Base-by-base conservation (phyloP, 352 stramenopile genomes). In the Phytopythium montanum region DNA sequence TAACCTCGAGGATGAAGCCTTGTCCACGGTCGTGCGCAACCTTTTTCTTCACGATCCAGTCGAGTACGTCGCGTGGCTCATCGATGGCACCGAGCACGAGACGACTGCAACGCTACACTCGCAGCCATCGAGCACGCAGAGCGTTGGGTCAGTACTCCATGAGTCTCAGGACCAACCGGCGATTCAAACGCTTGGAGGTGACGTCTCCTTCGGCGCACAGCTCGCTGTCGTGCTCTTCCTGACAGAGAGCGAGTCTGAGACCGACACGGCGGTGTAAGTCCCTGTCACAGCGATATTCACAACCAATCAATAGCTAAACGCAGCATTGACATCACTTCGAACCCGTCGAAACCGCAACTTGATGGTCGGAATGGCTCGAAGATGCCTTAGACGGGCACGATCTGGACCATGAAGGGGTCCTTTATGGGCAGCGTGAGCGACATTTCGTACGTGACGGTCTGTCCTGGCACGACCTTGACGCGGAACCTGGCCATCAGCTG, bases 181-280 rank as follows among this genome's bases (percentile, higher is more conserved):
- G 16, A 33, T 82, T 31, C 68, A 56, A 23, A 69, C 54, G 5
- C 14, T 55, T 0, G 44, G 51, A 0, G 73, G 71, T 14, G 79
- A 85, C 18, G 79, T 87, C 56, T 76, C 68, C 13, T 73, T 69
- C 21, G 69, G 75, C 7, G 71, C 25, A 0, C 76, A 85, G 38
- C 64, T 89, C 33, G 71, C 73, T 3, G 62, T 68, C 19, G 18
- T 86, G 28, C 68, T 87, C 25, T 84, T 77, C 55, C 68, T 89
- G 14, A 29, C 38, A 36, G 28, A 39, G 25, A 7, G n/a, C 2
- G 3, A 7, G 21, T 6, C 21, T 10, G 9, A 4, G 1, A 12
- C 31, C 2, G 44, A 31, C 44, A 9, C 42, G 1, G 33, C 23
- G 10, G 44, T 29, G n/a, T 51, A 14, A 51, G 14, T 6, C 5